Evolutionary conservation across 2,329 filamentous ascomycete species (phyloP).

Genomic region (Leptographium wingfieldii): DNA sequence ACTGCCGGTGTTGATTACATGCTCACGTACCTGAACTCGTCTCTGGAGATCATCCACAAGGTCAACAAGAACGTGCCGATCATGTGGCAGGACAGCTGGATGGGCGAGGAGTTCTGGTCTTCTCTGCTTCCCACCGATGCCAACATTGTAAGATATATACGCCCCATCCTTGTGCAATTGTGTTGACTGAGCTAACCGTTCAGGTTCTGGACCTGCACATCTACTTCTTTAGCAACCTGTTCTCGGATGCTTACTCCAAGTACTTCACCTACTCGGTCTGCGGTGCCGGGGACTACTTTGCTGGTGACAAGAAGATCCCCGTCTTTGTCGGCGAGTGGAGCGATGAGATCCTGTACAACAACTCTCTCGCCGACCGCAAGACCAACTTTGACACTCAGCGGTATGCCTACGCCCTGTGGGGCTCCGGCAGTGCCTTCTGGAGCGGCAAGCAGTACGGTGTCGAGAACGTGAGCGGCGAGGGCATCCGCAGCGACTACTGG

Average conservation of each 20-base stretch:
- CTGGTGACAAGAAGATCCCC: not conserved
- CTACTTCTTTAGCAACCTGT: constrained; percentile 4
- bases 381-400: constrained; percentile 6
- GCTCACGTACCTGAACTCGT: not conserved
- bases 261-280: constrained; percentile 5
- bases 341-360: constrained; percentile 5
- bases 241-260: constrained; percentile 1
- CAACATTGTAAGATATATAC: not conserved
- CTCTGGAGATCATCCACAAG: not conserved
- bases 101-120: constrained; percentile 3
- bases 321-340: constrained; percentile 7
- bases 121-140: not conserved
- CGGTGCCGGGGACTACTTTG: constrained; percentile 4
- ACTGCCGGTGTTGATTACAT: constrained; percentile 1
- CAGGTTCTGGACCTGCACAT: constrained; percentile 5
- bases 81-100: constrained; percentile 5
- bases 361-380: constrained; percentile 5
- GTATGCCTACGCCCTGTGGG: constrained; percentile 1
- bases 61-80: constrained; percentile 2
- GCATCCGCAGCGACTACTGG: constrained; percentile 5
- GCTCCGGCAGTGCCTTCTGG: constrained; percentile 4
- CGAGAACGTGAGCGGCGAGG: not conserved
- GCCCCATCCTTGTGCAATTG: not conserved
- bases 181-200: not conserved
- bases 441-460: constrained; percentile 2